Evolutionary conservation across 2,329 filamentous ascomycete genomes (phyloP), one percentile per base, ranked within the genome.

Genomic region (Nothopassalora personata): DNA sequence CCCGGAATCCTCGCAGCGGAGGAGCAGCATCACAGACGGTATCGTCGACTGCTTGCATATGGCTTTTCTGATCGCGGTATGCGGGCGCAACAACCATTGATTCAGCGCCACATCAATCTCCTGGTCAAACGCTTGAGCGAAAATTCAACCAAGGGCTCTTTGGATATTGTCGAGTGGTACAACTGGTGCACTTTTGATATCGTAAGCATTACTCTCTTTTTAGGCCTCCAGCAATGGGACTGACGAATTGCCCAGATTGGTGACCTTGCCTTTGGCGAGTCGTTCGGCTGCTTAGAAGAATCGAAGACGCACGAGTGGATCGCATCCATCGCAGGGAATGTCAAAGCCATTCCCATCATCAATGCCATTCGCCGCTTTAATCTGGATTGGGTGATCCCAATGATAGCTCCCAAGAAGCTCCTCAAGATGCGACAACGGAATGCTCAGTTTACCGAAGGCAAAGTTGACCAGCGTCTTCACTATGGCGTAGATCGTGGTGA

Each of bases 171-270:
- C 4, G 54, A 60, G n/a, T 67, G 60, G 58, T 64, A 63, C 54
- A 68, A 67, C 56, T 68, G 61, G 58, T 67, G 61, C 4, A 62
- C 64, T 15, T 65, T 66, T 52, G 63, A 65, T 30, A 43, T 43
- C 18, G 59, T 66, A 33, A 71, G 60, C 23, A 34, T 23, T 4
- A 1, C 15, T 39, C 15, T 6, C 1, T 9, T 15, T 19, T 39
- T 15, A 43, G 23, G 31, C 30, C 13, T 18, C 4, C 5, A 43
- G 4, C 10, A 36, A 36, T 10, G 4, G 13, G 13, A 18, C 13
- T 43, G 4, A 7, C 5, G 39, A 5, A 43, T 9, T 8, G 1
- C 4, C 4, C 9, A 55, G 53, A 48, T 55, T 36, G 64, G 45
- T 31, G 64, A 65, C 28, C 55, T 66, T 23, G 56, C 60, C 2